Percentiles rank a stretch among this genome's conserved stretches.
Conservation (phyloP, 2,329 filamentous ascomycete species). For the Kalaharituber pfeilii region DNA sequence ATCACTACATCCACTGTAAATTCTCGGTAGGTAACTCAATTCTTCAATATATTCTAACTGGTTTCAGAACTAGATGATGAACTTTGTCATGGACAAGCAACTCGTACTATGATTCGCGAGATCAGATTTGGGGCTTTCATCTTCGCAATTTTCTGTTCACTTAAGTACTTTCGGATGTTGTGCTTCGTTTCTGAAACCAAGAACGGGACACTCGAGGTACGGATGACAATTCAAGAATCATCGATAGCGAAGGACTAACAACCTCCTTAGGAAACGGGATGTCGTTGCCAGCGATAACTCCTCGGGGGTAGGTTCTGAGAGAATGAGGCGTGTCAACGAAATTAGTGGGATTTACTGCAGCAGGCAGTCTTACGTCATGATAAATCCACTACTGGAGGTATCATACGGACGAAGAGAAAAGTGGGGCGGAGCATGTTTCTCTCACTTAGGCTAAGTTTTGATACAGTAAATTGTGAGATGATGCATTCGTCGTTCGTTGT, state of each 20-base stretch:
- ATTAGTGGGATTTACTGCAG: background rate
- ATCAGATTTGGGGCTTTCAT: constrained; percentile 40
- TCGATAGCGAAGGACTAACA: background rate
- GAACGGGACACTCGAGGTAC: constrained; percentile 3
- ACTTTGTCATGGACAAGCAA: constrained; percentile 38
- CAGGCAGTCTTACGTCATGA: background rate
- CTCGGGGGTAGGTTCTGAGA: background rate
- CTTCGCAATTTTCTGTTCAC: constrained; percentile 38
- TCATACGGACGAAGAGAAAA: too few species aligned
- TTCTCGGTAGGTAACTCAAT: background rate
- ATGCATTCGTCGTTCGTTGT: too few species aligned
- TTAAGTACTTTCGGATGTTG: constrained; percentile 36
- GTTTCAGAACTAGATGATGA: background rate
- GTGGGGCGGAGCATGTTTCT: too few species aligned
- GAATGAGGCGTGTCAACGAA: background rate
- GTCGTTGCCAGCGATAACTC: background rate
- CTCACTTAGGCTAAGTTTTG: too few species aligned
- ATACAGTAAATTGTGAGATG: too few species aligned
- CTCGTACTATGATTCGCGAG: constrained; percentile 43
- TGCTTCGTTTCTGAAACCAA: constrained; percentile 42
- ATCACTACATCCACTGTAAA: constrained; percentile 36
- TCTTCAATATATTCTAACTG: constrained; percentile 1
- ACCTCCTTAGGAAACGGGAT: constrained; percentile 1
- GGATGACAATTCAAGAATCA: background rate
- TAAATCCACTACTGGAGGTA: too few species aligned